These are phyloP conservation scores for Furcasterigmium sp. DNA, from an alignment of 2,329 filamentous ascomycete species.

Conservation along the genomic window DNA sequence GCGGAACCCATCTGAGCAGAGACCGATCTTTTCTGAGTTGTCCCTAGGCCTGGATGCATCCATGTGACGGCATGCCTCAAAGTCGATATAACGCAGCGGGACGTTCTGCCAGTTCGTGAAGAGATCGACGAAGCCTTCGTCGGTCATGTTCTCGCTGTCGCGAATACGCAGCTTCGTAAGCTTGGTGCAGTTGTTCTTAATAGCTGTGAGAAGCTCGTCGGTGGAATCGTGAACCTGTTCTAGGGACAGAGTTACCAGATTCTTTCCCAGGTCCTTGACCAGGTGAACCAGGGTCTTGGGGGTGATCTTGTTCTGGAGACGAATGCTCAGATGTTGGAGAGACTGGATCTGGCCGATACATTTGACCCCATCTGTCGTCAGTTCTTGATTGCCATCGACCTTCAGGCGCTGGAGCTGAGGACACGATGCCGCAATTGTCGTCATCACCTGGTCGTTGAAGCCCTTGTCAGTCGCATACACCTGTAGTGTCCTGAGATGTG, in stretches of 20 bases:
- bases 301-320: conserved; percentile 53
- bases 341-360: conserved; percentile 56
- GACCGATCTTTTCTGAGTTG: conserved; percentile 61
- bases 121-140: conserved; percentile 65
- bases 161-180: conserved; percentile 77
- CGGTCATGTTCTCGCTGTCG: conserved; percentile 70
- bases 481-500: conserved; percentile 61
- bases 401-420: conserved; percentile 71
- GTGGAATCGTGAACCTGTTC: conserved; percentile 62
- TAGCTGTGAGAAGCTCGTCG: conserved; percentile 63
- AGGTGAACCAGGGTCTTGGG: conserved; percentile 55
- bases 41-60: conserved; percentile 66
- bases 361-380: conserved; percentile 61
- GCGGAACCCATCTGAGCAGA: conserved; percentile 70
- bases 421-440: conserved; percentile 57
- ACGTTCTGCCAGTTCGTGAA: conserved; percentile 75
- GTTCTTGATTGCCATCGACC: conserved; percentile 71
- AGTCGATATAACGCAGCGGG: conserved; percentile 63
- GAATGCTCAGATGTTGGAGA: conserved; percentile 71
- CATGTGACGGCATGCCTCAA: conserved; percentile 72
- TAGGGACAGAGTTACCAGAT: conserved; percentile 73
- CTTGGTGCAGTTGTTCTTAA: conserved; percentile 63
- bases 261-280: conserved; percentile 55
- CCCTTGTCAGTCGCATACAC: conserved; percentile 81
- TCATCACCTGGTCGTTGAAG: conserved; percentile 67